Conservation (phyloP, 2,329 filamentous ascomycete genomes). For the Periconia sp. region DNA sequence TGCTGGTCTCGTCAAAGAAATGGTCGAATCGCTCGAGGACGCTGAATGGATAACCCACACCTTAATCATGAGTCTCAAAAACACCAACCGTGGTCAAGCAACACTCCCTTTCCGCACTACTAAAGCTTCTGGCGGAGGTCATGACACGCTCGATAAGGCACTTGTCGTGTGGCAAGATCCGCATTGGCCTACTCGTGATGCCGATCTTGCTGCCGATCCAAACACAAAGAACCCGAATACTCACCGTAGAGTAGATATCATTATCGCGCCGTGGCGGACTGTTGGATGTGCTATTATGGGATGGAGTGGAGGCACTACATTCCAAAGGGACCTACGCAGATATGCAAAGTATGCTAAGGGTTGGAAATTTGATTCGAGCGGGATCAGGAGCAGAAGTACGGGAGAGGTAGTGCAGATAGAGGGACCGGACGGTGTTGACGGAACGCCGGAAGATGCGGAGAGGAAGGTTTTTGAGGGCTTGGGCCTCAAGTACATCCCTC, state of each 20-base stretch:
- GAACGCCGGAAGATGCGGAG: conserved; percentile 74
- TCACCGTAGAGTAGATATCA: conserved; percentile 90
- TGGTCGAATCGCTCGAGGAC: conserved; percentile 74
- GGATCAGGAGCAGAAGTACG: conserved; percentile 71
- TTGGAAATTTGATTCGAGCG: conserved; percentile 92
- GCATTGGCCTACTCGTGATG: conserved; percentile 45
- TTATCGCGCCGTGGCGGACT: conserved; percentile 86
- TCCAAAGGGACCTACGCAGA: conserved; percentile 81
- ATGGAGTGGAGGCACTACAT: conserved; percentile 89
- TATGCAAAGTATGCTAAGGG: conserved; percentile 75
- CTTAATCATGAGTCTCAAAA: conserved; percentile 71
- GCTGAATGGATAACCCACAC: conserved; percentile 80
- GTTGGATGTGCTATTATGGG: conserved; percentile 86
- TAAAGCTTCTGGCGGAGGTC: conserved; percentile 61
- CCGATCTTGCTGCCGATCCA: conserved; percentile 41
- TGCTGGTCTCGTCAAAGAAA: conserved; percentile 69
- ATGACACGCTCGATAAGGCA: conserved; percentile 90
- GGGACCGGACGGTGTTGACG: conserved; percentile 51
- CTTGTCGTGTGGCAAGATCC: conserved; percentile 90
- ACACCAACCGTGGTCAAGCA: conserved; percentile 74
- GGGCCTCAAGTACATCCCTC: conserved; percentile 60
- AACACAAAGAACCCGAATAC: conserved; percentile 69
- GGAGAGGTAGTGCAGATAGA: conserved; percentile 77
- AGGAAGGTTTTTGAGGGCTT: conserved; percentile 78
- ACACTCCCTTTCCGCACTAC: conserved; percentile 61